Conservation (phyloP, 345 rosid genomes). For the Gossypium thurberi region DNA sequence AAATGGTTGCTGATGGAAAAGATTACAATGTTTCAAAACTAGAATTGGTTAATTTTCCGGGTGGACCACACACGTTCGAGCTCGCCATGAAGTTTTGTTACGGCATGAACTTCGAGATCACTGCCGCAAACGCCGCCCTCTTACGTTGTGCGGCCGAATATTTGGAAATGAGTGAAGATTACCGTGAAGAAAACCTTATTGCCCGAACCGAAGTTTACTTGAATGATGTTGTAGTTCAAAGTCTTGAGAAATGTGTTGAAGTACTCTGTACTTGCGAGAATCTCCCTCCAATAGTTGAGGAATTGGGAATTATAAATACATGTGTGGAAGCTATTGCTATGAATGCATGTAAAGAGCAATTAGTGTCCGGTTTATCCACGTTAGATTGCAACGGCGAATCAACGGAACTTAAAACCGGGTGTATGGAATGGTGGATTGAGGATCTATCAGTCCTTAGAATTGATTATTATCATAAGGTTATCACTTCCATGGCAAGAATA, state of each 20-base stretch:
- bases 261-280: slow-evolving; percentile 56
- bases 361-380: slow-evolving; percentile 54
- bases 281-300: slow-evolving; percentile 39
- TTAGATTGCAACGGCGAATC: slow-evolving; percentile 39
- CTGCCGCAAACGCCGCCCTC: slow-evolving; percentile 47
- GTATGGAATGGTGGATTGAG: slow-evolving; percentile 76
- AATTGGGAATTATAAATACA: slow-evolving; percentile 39
- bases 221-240: slow-evolving; percentile 45
- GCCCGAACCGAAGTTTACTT: slow-evolving; percentile 54
- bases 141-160: slow-evolving; percentile 68
- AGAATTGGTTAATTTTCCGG: slow-evolving; percentile 60
- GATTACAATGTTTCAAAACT: slow-evolving; percentile 43
- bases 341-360: slow-evolving; percentile 71
- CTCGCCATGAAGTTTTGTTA: slow-evolving; percentile 89
- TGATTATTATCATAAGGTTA: slow-evolving; percentile 49
- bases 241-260: slow-evolving; percentile 58
- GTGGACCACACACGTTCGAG: slow-evolving; percentile 69
- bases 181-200: slow-evolving; percentile 59
- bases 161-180: slow-evolving; percentile 85
- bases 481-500: slow-evolving; percentile 47
- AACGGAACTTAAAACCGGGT: slow-evolving; percentile 47
- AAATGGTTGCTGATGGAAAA: slow-evolving; percentile 50
- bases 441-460: slow-evolving; percentile 59
- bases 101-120: slow-evolving; percentile 87
- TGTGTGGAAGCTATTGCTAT: slow-evolving; percentile 71